phyloP scores from a whole-genome alignment of 1,139 yeast genomes.

The Nakaseomyces glabratus region DNA sequence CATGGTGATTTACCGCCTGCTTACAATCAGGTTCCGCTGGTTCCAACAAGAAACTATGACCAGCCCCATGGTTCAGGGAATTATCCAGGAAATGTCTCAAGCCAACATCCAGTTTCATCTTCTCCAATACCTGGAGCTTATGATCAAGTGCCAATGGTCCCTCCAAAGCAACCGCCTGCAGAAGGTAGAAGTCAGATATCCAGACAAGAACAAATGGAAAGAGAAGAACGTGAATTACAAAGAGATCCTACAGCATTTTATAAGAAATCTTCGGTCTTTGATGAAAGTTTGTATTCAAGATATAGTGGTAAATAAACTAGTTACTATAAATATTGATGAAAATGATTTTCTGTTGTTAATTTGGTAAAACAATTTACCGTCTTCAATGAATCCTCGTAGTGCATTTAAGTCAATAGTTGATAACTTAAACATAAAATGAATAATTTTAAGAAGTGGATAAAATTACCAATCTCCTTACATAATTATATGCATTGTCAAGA shows the following conservation, averaged over 20 bases:
- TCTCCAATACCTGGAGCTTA: neutral
- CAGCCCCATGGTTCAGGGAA: neutral
- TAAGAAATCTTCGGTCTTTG: slow-evolving; percentile 39
- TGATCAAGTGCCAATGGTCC: slow-evolving; percentile 17
- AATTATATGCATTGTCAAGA: no score
- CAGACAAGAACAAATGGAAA: slow-evolving; percentile 12
- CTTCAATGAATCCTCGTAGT: no score
- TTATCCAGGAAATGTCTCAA: no score
- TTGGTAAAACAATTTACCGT: no score
- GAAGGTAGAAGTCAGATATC: slow-evolving; percentile 11
- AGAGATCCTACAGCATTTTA: slow-evolving; percentile 33
- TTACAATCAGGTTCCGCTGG: slow-evolving; percentile 2
- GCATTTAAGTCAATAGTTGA: no score
- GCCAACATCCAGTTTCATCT: slow-evolving; percentile 2
- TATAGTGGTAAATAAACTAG: slow-evolving; percentile 23
- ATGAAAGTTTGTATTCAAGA: slow-evolving; percentile 37
- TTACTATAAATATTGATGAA: neutral
- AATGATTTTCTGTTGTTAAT: no score
- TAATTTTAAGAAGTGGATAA: no score
- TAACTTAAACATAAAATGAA: no score
- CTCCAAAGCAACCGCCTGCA: slow-evolving; percentile 20
- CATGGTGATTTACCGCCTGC: slow-evolving; percentile 1
- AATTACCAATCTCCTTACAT: no score
- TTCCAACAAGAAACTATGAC: slow-evolving; percentile 7
- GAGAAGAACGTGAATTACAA: slow-evolving; percentile 21